Base-by-base conservation (phyloP, 352 stramenopile species). In the Peronosclerospora sorghi region DNA sequence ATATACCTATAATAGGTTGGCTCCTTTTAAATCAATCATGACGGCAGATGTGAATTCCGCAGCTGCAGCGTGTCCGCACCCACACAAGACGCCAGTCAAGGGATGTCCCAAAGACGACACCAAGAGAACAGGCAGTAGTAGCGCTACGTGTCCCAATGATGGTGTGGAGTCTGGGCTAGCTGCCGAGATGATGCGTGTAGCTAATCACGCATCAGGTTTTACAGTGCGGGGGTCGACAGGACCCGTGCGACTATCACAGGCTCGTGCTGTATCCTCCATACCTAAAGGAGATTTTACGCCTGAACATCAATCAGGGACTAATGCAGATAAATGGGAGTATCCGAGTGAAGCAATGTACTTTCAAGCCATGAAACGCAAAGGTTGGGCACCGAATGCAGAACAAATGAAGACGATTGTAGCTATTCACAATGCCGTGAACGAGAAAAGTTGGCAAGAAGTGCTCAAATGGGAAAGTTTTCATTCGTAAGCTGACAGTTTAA, bases 361-460 rank as follows among this genome's bases (percentile, higher is more conserved):
- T 59, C 97, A 97, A 60, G 94, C 95, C 51, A 97, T 98, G 92
- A 81, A 95, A 57, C 79, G 87, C 51, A 98, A 98, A 53, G 94
- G 95, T 20, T 97, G 94, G 80, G 76, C 94, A 37, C 81, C 86
- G 2, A 60, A 89, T 35, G 73, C 73, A 8, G 61, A 89, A 18
- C 86, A 97, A 64, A 97, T 98, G 73, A 90, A 92, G 35, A 89
- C 80, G 8, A 96, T 98, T 42, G 76, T 98, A n/a, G 76, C 79
- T 30, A 98, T 98, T 54, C 95, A 98, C 72, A 98, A 98, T 62
- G 83, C 87, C 13, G 90, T 98, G 43, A 98, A 98, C 59, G 94
- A 98, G 62, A 74, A 96, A 46, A 96, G 86, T 21, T 98, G 95
- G 95, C 55, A 51, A 18, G 73, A 97, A 53, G 84, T 98, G 38